Evolutionary conservation across 2,329 filamentous ascomycete species (phyloP), one percentile per base, ranked within the genome.

Genomic region (Alternaria consortialis): DNA sequence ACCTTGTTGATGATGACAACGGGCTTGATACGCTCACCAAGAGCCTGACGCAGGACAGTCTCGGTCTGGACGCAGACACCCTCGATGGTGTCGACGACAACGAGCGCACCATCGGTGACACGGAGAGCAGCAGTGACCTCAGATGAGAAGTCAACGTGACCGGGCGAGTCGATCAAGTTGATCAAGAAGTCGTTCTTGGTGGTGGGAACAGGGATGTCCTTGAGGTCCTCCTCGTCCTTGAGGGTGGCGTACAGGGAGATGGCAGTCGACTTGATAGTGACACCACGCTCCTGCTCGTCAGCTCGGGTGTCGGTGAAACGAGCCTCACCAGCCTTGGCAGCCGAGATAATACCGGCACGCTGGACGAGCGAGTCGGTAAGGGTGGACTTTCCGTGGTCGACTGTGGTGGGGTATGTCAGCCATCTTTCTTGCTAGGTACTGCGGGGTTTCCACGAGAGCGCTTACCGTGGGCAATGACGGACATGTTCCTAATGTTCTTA

Each of bases 1-100:
- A 99, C 95, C 91, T 99, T 99, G 93, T 99, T 99, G 90, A 99
- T 97, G 85, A 97, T 91, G 82, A 97, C 89, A 80, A 99, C 94
- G 79, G 95, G 95, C 91, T 98, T 98, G 85, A 99, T 99, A 86
- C 95, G 94, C 90, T 99, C 95, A 89, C 93, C 92, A 77, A 99
- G 93, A 83, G 95, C 94, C 88, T 99, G 95, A 82, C 95, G 94
- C 74, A 99, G 89, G 79, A 99, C 95, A 80, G 95, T 99, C 91
- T 99, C 95, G 81, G 95, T 99, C 89, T 99, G 95, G 82, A 99
- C 95, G 85, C 95, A 99, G 78, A 99, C 96, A 93, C 95, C 95
- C 85, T 97, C 95, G 75, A 99, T 92, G 84, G 94, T 97, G 87
- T 99, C 95, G 86, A 99, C 95, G 85, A 99, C 95, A 80, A 99